Evolutionary conservation across 2,329 filamentous ascomycete genomes (phyloP).

Genomic region (Hypoxylon sp.): DNA sequence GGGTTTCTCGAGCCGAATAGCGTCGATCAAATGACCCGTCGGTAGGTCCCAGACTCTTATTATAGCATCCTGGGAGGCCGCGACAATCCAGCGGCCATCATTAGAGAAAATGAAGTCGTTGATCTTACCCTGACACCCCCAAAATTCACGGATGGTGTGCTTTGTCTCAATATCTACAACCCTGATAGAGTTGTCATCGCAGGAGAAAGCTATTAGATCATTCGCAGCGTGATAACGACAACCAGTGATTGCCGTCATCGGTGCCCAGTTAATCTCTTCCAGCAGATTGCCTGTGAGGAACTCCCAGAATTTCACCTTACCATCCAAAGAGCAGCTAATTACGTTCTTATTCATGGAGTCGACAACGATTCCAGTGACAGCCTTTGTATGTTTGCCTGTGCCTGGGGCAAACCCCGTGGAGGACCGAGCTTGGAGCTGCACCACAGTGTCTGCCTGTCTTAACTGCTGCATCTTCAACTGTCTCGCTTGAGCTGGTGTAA

Average conservation of each 20-base stretch:
- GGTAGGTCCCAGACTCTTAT: slow-evolving; percentile 95
- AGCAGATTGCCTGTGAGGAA: slow-evolving; percentile 85
- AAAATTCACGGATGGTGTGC: slow-evolving; percentile 92
- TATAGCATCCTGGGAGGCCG: slow-evolving; percentile 83
- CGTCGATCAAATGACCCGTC: slow-evolving; percentile 95
- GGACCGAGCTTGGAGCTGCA: slow-evolving; percentile 65
- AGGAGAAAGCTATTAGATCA: slow-evolving; percentile 89
- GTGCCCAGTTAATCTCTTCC: slow-evolving; percentile 87
- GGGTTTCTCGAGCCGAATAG: slow-evolving; percentile 82
- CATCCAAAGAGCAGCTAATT: slow-evolving; percentile 89
- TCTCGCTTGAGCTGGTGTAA: slow-evolving; percentile 84
- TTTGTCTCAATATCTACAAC: slow-evolving; percentile 92
- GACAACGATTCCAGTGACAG: slow-evolving; percentile 88
- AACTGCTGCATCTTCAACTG: slow-evolving; percentile 78
- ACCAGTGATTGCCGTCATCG: slow-evolving; percentile 80
- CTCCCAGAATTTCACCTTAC: slow-evolving; percentile 98
- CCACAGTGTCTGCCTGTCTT: slow-evolving; percentile 70
- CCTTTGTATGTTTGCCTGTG: slow-evolving; percentile 81
- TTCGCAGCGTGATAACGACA: slow-evolving; percentile 86
- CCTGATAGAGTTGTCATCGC: slow-evolving; percentile 88
- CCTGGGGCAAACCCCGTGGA: slow-evolving; percentile 63
- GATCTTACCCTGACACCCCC: slow-evolving; percentile 80
- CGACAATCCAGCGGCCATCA: slow-evolving; percentile 94
- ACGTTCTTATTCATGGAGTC: slow-evolving; percentile 91
- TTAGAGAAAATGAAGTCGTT: slow-evolving; percentile 91